Conservation (phyloP, 352 stramenopile genomes). For the Pythium phragmitis region DNA sequence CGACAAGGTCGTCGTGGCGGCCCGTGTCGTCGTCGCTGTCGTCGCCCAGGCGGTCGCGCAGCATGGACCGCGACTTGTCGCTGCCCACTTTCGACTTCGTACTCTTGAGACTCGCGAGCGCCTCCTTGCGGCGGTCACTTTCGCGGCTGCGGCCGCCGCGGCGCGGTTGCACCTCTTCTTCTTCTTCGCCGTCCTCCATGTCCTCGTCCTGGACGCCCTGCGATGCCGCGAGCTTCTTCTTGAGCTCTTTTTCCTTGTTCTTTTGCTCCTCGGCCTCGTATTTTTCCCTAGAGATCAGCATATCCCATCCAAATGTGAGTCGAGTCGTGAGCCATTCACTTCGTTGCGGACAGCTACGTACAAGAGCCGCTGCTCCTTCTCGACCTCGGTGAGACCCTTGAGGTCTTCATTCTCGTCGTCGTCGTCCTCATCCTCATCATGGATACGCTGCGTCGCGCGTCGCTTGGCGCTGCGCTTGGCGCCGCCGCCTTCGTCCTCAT, state of each 20-base stretch:
- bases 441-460: constrained; percentile 30
- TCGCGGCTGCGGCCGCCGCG: constrained; percentile 59
- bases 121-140: constrained; percentile 76
- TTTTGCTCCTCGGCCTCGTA: constrained; percentile 83
- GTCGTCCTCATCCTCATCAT: constrained; percentile 46
- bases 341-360: constrained; percentile 26
- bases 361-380: constrained; percentile 85
- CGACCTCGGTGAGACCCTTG: constrained; percentile 78
- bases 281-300: constrained; percentile 46
- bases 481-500: constrained; percentile 39
- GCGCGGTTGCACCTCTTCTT: constrained; percentile 44
- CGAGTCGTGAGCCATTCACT: not conserved
- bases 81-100: constrained; percentile 62
- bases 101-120: constrained; percentile 72
- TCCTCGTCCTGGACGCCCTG: constrained; percentile 46
- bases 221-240: constrained; percentile 69
- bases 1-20: constrained; percentile 53
- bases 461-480: constrained; percentile 33
- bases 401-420: constrained; percentile 62
- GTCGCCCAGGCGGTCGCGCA: constrained; percentile 69
- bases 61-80: constrained; percentile 74
- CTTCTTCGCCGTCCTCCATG: constrained; percentile 40
- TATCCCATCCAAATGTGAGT: not conserved
- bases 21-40: constrained; percentile 42
- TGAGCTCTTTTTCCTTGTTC: constrained; percentile 80